Conservation (phyloP, 2,329 filamentous ascomycete genomes). For the Thermothelomyces thermophilus region DNA sequence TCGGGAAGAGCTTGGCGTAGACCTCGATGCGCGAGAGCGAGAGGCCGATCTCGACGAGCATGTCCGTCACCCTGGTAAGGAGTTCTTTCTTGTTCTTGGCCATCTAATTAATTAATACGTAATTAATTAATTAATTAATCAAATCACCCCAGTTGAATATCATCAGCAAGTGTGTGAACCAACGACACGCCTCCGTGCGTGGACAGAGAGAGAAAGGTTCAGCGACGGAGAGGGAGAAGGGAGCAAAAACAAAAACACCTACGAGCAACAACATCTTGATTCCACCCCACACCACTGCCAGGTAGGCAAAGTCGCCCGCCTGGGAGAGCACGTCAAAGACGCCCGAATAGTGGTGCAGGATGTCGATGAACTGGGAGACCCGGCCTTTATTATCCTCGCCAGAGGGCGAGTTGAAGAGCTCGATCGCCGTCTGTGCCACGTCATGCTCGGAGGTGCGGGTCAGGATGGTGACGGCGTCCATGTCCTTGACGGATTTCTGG, state of each 20-base stretch:
- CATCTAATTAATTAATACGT: too few relatives aligned
- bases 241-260: too few relatives aligned
- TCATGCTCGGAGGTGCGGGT: conserved; percentile 17
- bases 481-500: conserved; percentile 14
- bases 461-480: conserved; percentile 16
- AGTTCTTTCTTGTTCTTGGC: conserved; percentile 25
- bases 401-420: conserved; percentile 12
- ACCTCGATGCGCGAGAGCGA: conserved; percentile 23
- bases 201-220: too few relatives aligned
- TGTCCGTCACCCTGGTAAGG: conserved; percentile 23
- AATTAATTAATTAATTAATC: too few relatives aligned
- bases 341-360: conserved; percentile 20
- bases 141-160: too few relatives aligned
- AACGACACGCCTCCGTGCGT: too few relatives aligned
- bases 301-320: conserved; percentile 21
- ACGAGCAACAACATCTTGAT: conserved; percentile 15
- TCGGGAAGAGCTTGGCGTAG: conserved; percentile 23
- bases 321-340: conserved; percentile 27
- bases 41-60: conserved; percentile 25
- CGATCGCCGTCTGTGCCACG: conserved; percentile 20
- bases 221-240: too few relatives aligned
- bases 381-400: conserved; percentile 1
- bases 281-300: conserved; percentile 26
- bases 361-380: conserved; percentile 21
- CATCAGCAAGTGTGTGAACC: too few relatives aligned